phyloP scores from a whole-genome alignment of 192 early-diverging fungal genomes.

The Linnemannia hyalina region DNA sequence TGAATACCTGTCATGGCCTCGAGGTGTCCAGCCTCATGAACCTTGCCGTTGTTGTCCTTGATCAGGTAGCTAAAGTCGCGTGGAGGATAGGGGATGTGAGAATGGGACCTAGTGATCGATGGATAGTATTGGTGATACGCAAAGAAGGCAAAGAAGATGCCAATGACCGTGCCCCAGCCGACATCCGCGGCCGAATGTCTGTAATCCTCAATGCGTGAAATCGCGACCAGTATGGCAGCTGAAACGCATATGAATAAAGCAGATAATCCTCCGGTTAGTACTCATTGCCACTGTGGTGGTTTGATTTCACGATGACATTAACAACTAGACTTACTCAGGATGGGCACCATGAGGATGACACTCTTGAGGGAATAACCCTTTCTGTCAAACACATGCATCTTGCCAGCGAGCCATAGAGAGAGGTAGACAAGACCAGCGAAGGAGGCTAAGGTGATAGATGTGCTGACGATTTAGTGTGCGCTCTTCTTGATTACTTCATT shows the following conservation, averaged over 20 bases:
- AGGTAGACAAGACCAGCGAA: constrained; percentile 80
- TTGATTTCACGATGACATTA: background rate
- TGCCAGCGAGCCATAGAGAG: constrained; percentile 77
- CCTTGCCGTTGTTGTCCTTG: constrained; percentile 23
- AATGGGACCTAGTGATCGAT: constrained; percentile 15
- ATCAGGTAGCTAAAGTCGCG: constrained; percentile 32
- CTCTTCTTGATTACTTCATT: background rate
- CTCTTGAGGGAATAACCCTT: constrained; percentile 76
- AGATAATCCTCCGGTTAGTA: constrained; percentile 12
- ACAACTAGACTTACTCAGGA: constrained; percentile 29
- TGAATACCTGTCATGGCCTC: constrained; percentile 36
- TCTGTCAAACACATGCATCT: constrained; percentile 78
- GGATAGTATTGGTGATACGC: constrained; percentile 81
- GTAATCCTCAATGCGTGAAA: constrained; percentile 74
- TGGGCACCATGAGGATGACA: constrained; percentile 70
- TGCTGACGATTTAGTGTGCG: background rate
- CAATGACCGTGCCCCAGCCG: constrained; percentile 70
- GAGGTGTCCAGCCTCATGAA: constrained; percentile 10
- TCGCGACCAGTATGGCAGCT: constrained; percentile 66
- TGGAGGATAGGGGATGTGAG: constrained; percentile 33
- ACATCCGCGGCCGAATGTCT: constrained; percentile 77
- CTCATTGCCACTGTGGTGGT: background rate
- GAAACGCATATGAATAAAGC: background rate
- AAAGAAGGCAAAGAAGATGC: constrained; percentile 72
- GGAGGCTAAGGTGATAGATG: constrained; percentile 50